Conservation (phyloP, 2,329 filamentous ascomycete species). For the Aplosporella prunicola region DNA sequence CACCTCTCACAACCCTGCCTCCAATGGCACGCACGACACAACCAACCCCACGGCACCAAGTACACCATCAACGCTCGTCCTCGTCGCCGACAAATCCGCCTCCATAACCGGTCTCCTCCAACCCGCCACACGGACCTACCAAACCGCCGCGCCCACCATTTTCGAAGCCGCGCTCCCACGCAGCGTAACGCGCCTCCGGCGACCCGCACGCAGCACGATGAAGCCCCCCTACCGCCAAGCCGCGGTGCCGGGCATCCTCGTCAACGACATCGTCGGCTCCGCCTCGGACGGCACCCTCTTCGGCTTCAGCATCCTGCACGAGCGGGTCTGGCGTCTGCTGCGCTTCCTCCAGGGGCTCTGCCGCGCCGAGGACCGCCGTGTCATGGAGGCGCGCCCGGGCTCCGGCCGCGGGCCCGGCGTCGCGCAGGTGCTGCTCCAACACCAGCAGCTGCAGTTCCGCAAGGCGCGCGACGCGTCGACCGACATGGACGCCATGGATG, state of each 20-base stretch:
- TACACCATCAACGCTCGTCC: conserved; percentile 14
- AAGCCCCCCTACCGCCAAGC: conserved; percentile 16
- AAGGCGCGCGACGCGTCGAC: not conserved
- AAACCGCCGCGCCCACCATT: conserved; percentile 22
- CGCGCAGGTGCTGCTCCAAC: conserved; percentile 9
- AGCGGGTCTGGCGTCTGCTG: conserved; percentile 57
- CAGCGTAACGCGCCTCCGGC: conserved; percentile 40
- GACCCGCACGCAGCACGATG: conserved; percentile 34
- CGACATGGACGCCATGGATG: conserved; percentile 1
- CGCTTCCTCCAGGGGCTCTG: conserved; percentile 61
- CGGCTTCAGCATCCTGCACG: conserved; percentile 54
- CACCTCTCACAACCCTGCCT: not conserved
- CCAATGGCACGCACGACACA: not conserved
- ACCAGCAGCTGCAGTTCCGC: not conserved
- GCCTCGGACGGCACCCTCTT: conserved; percentile 45
- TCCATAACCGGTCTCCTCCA: conserved; percentile 24
- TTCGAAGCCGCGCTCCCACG: conserved; percentile 35
- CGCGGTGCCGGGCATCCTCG: conserved; percentile 29
- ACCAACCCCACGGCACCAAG: not conserved
- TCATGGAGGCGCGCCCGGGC: conserved; percentile 2
- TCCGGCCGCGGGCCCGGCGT: conserved; percentile 15
- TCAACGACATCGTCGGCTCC: conserved; percentile 41
- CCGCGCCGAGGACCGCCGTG: conserved; percentile 15
- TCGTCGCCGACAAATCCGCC: conserved; percentile 26
- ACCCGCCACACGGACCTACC: conserved; percentile 14